A percentile compares a stretch with the other conserved stretches of the same genome.
Conservation (phyloP, 2,329 filamentous ascomycete genomes). For the Colletotrichum sp. region DNA sequence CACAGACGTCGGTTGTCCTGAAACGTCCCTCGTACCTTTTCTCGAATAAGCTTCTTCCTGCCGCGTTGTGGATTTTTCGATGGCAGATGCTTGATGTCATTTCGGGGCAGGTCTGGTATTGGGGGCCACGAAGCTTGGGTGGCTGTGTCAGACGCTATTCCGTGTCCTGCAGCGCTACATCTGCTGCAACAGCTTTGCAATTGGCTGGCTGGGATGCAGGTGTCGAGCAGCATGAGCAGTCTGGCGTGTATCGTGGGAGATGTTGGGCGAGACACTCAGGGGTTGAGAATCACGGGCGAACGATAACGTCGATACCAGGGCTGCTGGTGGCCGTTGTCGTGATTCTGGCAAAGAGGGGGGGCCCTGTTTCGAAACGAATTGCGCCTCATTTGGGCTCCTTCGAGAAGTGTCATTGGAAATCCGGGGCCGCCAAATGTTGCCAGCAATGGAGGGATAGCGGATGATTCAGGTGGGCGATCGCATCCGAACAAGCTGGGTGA, state of each 20-base stretch:
- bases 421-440: neutral
- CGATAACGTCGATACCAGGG: neutral
- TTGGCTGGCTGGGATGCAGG: neutral
- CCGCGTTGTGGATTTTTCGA: slow-evolving; percentile 11
- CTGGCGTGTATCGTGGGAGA: neutral
- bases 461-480: neutral
- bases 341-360: neutral
- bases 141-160: slow-evolving; percentile 15
- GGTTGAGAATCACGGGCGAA: neutral
- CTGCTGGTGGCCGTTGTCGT: neutral
- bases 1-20: neutral
- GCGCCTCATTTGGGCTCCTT: neutral
- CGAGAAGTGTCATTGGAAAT: neutral
- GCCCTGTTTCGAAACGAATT: slow-evolving; percentile 2
- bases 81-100: slow-evolving; percentile 12
- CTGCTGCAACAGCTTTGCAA: neutral
- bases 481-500: neutral
- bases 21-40: neutral
- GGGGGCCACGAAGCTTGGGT: slow-evolving; percentile 13
- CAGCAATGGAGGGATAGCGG: neutral
- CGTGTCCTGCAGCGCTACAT: slow-evolving; percentile 1
- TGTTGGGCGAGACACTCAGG: neutral
- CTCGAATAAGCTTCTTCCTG: slow-evolving; percentile 23
- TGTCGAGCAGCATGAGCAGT: neutral
- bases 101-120: neutral